Evolutionary conservation across 306 rosid genomes (phyloP).

Genomic region (Citrullus amarus): DNA sequence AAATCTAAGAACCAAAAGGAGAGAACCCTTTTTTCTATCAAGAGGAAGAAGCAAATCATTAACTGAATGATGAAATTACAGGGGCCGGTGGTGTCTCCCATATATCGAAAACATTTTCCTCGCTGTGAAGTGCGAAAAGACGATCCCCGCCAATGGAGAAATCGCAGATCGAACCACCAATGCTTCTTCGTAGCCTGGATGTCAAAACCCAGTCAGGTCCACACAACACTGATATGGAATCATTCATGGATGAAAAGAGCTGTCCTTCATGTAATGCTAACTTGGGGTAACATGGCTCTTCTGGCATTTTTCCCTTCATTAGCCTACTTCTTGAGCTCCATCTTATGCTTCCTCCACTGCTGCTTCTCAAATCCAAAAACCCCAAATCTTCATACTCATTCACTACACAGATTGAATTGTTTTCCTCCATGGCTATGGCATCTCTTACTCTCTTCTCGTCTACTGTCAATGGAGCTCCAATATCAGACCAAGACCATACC

Average conservation of each 20-base stretch:
- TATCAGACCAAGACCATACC: slow-evolving; percentile 95
- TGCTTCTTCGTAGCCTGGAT: slow-evolving; percentile 62
- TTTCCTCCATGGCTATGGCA: slow-evolving; percentile 83
- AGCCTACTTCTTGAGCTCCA: slow-evolving; percentile 91
- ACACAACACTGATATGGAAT: slow-evolving; percentile 76
- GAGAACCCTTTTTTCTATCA: not conserved
- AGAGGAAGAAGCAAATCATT: not conserved
- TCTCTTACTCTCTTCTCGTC: slow-evolving; percentile 82
- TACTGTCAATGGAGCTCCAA: slow-evolving; percentile 40
- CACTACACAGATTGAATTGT: slow-evolving; percentile 72
- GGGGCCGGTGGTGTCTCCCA: slow-evolving; percentile 93
- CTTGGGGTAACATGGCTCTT: slow-evolving; percentile 88
- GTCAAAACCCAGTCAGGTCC: slow-evolving; percentile 91
- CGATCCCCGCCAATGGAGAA: slow-evolving; percentile 93
- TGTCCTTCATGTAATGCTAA: slow-evolving; percentile 80
- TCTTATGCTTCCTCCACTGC: slow-evolving; percentile 45
- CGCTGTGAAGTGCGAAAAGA: slow-evolving; percentile 85
- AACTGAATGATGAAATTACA: slow-evolving; percentile 24
- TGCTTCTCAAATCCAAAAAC: slow-evolving; percentile 67
- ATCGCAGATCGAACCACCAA: slow-evolving; percentile 89
- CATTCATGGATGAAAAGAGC: slow-evolving; percentile 91
- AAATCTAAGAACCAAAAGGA: not conserved
- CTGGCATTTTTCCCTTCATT: slow-evolving; percentile 79
- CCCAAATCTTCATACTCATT: slow-evolving; percentile 91
- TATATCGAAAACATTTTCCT: slow-evolving; percentile 86